Evolutionary conservation across 768 basidiomycete species (phyloP).

Genomic region (Pleurotus platypus): DNA sequence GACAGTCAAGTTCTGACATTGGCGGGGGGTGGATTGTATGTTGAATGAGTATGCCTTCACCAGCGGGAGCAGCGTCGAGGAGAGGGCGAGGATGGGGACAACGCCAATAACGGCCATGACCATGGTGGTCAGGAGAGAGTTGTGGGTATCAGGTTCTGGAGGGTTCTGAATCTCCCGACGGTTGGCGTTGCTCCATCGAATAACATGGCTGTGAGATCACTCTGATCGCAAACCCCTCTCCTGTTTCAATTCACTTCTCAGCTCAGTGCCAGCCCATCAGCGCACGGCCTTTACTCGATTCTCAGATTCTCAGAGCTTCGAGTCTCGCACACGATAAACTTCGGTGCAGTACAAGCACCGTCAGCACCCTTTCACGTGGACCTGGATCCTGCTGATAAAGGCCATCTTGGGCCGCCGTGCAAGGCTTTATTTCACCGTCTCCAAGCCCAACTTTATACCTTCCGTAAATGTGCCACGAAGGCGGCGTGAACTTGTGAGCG

Average conservation of each 20-base stretch:
- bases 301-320: neutral
- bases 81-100: slow-evolving; percentile 20
- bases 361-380: no score
- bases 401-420: neutral
- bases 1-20: slow-evolving; percentile 65
- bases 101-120: slow-evolving; percentile 14
- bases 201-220: slow-evolving; percentile 8
- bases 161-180: neutral
- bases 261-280: no score
- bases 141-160: slow-evolving; percentile 4
- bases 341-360: no score
- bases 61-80: slow-evolving; percentile 21
- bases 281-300: neutral
- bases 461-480: no score
- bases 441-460: neutral
- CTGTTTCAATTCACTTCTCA: neutral
- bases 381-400: neutral
- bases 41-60: slow-evolving; percentile 42
- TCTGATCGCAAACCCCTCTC: neutral
- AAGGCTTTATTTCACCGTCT: slow-evolving; percentile 1
- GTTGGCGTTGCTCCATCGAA: slow-evolving; percentile 1
- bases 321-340: no score
- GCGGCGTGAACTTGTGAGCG: no score
- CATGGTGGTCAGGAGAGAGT: slow-evolving; percentile 6
- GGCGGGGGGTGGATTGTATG: slow-evolving; percentile 46